Evolutionary conservation across 768 basidiomycete genomes (phyloP), one percentile per base, ranked within the genome.

Genomic region (Coprinellus micaceus): DNA sequence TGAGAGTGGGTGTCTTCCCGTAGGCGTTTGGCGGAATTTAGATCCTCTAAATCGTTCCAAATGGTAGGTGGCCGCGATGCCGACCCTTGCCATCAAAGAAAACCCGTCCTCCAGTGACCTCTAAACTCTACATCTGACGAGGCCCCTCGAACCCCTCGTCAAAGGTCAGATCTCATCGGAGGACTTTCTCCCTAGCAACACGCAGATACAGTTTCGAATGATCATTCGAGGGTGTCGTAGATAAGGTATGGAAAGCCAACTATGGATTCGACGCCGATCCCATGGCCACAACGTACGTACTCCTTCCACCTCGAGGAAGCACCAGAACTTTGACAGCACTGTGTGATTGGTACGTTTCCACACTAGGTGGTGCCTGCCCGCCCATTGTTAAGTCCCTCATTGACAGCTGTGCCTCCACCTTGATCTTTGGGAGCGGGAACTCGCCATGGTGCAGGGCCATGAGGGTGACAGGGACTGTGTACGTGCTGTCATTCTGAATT

Each of bases 361-460:
- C 80, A 56, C 76, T 85, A 0, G 87, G 88, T 17, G 86, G 67
- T 0, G 78, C 73, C 66, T 74, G 76, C 7, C 83, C 82, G 7
- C 82, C 78, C 82, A 83, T 86, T 9, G 78, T 78, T 49, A 76
- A 66, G 30, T 79, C 77, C 10, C 77, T 81, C 2, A 75, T 66
- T 2, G 82, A 63, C 2, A 85, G 80, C 29, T 88, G 70, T 2
- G 89, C 82, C 6, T 75, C 78, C 29, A 96, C 79, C 17, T 76
- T 67, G 28, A 96, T 77, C 62, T 83, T 85, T 0, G 95, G 95
- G 9, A 98, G 75, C 30, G 77, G 68, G 19, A 98, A 78, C 58
- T 88, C 81, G 15, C 94, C 93, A 49, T 95, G 85, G 63, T 89
- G 89, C 26, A 98, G 72, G 0, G 94, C 90, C 60, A 98, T 85